Percentiles rank a stretch among this genome's conserved stretches.
Conservation (phyloP, 345 rosid species). For the Pseudoturritis turrita region DNA sequence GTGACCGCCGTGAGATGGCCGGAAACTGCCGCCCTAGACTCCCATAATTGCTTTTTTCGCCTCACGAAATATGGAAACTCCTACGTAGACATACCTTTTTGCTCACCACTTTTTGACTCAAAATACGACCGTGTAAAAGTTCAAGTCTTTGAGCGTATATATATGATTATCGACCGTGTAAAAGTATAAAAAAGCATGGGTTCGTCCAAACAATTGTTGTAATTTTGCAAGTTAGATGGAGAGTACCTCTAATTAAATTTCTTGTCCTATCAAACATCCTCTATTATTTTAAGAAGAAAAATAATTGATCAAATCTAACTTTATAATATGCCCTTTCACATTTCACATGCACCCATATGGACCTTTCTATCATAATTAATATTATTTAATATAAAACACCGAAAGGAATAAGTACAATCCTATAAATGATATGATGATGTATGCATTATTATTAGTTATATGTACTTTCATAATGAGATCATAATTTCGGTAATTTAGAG, state of each 20-base stretch:
- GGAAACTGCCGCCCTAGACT: no score
- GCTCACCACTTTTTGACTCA: no score
- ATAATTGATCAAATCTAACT: conserved; percentile 6
- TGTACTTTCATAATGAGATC: conserved; percentile 4
- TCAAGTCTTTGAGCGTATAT: no score
- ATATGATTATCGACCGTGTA: neutral
- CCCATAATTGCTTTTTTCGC: no score
- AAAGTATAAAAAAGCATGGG: neutral
- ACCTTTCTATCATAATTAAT: neutral
- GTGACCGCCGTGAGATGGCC: no score
- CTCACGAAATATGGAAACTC: no score
- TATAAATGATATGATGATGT: neutral
- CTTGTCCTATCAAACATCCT: neutral
- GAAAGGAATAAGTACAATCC: conserved; percentile 14
- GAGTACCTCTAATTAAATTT: neutral
- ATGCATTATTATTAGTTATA: neutral
- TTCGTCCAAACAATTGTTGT: neutral
- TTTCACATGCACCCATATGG: conserved; percentile 34
- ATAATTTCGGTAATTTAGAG: conserved; percentile 5
- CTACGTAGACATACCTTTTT: no score
- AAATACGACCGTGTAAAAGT: no score
- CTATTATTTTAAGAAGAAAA: neutral
- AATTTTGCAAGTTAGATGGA: neutral
- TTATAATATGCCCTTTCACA: conserved; percentile 2
- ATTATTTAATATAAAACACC: neutral